phyloP scores from a whole-genome alignment of 108 stramenopile species.

The Mayamaea pseudoterrestris region DNA sequence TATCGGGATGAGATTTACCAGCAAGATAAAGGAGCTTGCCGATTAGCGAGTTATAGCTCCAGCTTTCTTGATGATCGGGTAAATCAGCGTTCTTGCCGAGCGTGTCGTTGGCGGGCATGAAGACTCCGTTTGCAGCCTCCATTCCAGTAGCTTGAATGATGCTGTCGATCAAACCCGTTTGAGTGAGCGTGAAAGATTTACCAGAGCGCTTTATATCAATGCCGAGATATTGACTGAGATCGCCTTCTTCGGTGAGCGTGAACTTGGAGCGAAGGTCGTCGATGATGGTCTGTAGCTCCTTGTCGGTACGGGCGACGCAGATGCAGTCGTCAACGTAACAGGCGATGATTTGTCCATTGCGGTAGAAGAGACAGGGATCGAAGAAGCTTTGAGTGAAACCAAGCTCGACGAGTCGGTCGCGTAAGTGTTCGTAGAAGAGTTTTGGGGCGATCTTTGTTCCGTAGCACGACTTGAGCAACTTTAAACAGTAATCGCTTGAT shows the following conservation, averaged over 20 bases:
- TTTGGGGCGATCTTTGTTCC: constrained; percentile 13
- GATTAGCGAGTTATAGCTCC: not conserved
- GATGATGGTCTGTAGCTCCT: not conserved
- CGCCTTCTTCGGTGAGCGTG: constrained; percentile 15
- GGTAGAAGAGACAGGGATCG: constrained; percentile 37
- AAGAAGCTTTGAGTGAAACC: too few species aligned
- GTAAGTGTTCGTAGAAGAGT: constrained; percentile 14
- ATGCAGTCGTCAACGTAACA: constrained; percentile 27
- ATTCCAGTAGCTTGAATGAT: constrained; percentile 34
- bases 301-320: not conserved
- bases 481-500: not conserved
- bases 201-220: constrained; percentile 8
- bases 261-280: not conserved
- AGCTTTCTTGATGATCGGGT: too few species aligned
- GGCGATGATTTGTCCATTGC: constrained; percentile 9
- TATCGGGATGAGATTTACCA: constrained; percentile 9
- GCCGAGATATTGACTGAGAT: constrained; percentile 15
- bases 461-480: constrained; percentile 2
- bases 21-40: constrained; percentile 6
- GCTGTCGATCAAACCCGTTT: constrained; percentile 25
- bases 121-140: too few species aligned
- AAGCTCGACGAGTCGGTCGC: too few species aligned
- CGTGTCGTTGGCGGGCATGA: too few species aligned
- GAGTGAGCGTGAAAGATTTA: constrained; percentile 12
- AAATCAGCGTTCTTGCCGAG: too few species aligned